Conservation (phyloP, 768 basidiomycete species). For the Trametes villosa region DNA sequence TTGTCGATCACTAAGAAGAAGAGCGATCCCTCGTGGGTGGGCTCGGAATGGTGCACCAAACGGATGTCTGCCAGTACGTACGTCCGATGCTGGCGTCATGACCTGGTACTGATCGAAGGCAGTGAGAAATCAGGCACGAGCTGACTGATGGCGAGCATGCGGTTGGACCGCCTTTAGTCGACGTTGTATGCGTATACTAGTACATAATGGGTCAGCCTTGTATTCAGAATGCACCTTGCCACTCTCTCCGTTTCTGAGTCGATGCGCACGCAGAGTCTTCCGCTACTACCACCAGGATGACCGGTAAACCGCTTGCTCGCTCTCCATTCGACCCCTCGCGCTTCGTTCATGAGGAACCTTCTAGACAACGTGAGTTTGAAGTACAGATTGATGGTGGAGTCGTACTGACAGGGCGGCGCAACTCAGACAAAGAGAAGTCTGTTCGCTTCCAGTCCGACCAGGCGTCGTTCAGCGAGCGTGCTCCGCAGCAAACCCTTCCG, state of each 20-base stretch:
- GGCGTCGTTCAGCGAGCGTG: neutral
- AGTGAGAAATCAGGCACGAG: neutral
- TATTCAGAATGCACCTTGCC: too few species aligned
- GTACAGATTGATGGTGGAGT: neutral
- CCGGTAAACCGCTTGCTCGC: neutral
- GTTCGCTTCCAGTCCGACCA: neutral
- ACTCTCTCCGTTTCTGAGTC: too few species aligned
- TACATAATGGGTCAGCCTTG: neutral
- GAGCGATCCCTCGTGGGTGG: neutral
- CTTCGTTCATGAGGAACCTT: neutral
- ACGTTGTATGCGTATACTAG: neutral
- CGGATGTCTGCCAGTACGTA: neutral
- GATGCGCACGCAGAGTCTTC: neutral
- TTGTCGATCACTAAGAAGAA: neutral
- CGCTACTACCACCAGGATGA: neutral
- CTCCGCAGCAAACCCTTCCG: neutral
- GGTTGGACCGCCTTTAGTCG: neutral
- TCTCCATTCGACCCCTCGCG: neutral
- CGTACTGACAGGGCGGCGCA: neutral
- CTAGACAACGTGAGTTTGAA: neutral
- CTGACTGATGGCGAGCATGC: neutral
- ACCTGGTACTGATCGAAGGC: neutral
- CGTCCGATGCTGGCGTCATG: neutral
- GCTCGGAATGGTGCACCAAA: neutral
- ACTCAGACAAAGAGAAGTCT: neutral